These are phyloP conservation scores for Colletotrichum eremochloae DNA, from an alignment of 2,329 filamentous ascomycete species.

Conservation along the genomic window DNA sequence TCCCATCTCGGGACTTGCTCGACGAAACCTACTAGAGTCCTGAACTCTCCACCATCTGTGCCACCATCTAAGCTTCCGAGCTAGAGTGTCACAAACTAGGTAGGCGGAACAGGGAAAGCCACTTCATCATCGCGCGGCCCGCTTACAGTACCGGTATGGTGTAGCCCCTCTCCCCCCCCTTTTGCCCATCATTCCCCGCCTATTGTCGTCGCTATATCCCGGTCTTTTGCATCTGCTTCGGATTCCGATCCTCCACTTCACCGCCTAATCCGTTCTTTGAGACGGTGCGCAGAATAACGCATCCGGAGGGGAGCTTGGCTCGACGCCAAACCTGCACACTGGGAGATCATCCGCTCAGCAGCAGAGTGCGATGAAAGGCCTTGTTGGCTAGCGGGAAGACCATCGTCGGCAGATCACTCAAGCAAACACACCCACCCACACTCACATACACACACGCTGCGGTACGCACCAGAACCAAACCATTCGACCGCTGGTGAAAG, in stretches of 20 bases:
- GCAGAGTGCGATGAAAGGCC: background rate
- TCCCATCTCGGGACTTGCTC: background rate
- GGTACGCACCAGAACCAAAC: background rate
- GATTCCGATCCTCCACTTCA: background rate
- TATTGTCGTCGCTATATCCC: background rate
- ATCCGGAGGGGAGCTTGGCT: background rate
- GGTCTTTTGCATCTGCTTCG: background rate
- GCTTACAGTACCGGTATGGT: constrained; percentile 11
- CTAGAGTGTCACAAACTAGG: constrained; percentile 14
- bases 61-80: constrained; percentile 11
- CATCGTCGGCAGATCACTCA: background rate
- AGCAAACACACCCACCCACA: background rate
- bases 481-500: background rate
- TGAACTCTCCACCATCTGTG: constrained; percentile 10
- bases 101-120: constrained; percentile 9
- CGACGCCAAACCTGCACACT: background rate
- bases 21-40: background rate
- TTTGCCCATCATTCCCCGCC: background rate
- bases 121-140: constrained; percentile 15
- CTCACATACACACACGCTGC: background rate
- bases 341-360: constrained; percentile 3
- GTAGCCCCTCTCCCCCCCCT: background rate
- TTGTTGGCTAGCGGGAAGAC: background rate
- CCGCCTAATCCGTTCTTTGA: background rate
- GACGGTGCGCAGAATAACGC: constrained; percentile 11